Conservation (phyloP, 2,329 filamentous ascomycete genomes). For the Nothopassalora personata region DNA sequence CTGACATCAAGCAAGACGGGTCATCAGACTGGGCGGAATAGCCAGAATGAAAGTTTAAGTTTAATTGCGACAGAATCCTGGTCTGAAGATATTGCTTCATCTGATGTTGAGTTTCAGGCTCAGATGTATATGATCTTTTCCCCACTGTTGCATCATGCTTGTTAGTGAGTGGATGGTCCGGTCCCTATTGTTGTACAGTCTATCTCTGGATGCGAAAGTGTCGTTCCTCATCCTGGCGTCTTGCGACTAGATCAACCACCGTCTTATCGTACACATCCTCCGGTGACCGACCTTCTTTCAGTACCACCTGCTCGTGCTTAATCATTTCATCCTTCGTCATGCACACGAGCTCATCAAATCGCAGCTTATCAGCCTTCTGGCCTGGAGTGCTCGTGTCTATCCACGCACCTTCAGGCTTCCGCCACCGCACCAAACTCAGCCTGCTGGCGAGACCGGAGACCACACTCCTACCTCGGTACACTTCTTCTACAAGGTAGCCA, state of each 20-base stretch:
- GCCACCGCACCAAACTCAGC: constrained; percentile 76
- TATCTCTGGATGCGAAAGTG: constrained; percentile 3
- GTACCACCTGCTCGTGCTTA: constrained; percentile 72
- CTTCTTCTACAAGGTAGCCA: constrained; percentile 82
- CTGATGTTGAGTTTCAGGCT: background rate
- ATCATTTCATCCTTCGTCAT: constrained; percentile 90
- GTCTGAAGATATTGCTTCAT: background rate
- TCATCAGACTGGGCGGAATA: background rate
- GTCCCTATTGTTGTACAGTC: background rate
- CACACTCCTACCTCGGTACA: constrained; percentile 76
- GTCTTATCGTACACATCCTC: constrained; percentile 70
- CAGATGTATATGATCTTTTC: background rate
- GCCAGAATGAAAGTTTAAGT: constrained; percentile 1
- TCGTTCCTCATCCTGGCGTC: constrained; percentile 60
- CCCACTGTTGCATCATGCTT: background rate
- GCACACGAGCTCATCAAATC: constrained; percentile 68
- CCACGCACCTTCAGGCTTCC: constrained; percentile 53
- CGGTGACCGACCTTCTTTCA: constrained; percentile 61
- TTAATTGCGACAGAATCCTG: constrained; percentile 1
- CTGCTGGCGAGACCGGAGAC: constrained; percentile 77
- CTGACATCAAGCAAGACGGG: background rate
- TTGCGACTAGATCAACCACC: constrained; percentile 62
- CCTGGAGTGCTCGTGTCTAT: constrained; percentile 63
- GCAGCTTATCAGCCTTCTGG: constrained; percentile 69
- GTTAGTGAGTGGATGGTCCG: background rate